Percentiles rank a stretch among this genome's conserved stretches.
phyloP scores from a whole-genome alignment of 2,329 filamentous ascomycete genomes.

The Bipolaris sorokiniana region DNA sequence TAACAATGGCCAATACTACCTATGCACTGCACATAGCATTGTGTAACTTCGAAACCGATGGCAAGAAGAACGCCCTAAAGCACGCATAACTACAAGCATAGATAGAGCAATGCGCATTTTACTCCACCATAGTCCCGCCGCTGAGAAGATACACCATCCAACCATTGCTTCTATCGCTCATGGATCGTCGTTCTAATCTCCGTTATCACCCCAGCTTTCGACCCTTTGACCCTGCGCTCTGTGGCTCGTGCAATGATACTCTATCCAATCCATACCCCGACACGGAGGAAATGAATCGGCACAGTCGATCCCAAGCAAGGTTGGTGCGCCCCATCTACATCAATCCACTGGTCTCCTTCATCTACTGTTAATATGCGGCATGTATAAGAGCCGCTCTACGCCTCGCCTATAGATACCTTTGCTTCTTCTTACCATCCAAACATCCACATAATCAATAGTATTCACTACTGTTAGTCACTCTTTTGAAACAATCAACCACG shows the following conservation, averaged over 20 bases:
- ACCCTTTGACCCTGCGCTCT: slow-evolving; percentile 1
- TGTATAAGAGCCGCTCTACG: slow-evolving; percentile 24
- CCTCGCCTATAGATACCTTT: not conserved
- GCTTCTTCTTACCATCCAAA: slow-evolving; percentile 9
- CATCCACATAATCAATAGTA: slow-evolving; percentile 33
- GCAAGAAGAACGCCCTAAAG: too few species aligned
- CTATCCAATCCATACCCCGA: slow-evolving; percentile 7
- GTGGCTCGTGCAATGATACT: slow-evolving; percentile 6
- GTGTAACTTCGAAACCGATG: too few species aligned
- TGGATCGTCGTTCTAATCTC: slow-evolving; percentile 15
- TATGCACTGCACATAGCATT: not conserved
- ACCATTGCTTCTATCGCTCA: slow-evolving; percentile 7
- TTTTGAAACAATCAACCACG: slow-evolving; percentile 25
- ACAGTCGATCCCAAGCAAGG: slow-evolving; percentile 12
- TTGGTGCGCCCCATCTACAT: slow-evolving; percentile 15
- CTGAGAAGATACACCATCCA: not conserved
- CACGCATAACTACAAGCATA: not conserved
- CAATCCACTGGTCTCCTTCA: slow-evolving; percentile 9
- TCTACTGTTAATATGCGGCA: slow-evolving; percentile 21
- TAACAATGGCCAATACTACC: not conserved
- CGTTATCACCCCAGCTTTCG: slow-evolving; percentile 12
- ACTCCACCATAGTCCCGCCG: slow-evolving; percentile 4
- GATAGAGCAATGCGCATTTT: not conserved
- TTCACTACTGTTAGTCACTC: slow-evolving; percentile 39
- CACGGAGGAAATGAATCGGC: slow-evolving; percentile 6